Conservation (phyloP, 1,284 basidiomycete genomes). For the Sutorius eximius region DNA sequence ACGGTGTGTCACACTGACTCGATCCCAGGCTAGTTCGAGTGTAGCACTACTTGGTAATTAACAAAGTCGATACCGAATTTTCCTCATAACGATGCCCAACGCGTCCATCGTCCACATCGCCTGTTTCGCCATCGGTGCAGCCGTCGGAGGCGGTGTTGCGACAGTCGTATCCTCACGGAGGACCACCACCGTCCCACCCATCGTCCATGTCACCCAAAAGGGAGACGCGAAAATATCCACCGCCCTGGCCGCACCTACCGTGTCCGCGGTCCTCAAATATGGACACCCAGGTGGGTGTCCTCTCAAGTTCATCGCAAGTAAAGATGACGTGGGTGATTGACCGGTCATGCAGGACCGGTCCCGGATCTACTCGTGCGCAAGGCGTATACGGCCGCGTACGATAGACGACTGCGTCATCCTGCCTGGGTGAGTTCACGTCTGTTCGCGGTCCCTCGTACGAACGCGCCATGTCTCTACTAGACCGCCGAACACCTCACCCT, state of each 20-base stretch:
- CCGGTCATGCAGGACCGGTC: constrained; percentile 66
- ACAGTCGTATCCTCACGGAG: constrained; percentile 43
- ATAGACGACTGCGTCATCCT: constrained; percentile 87
- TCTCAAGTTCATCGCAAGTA: background rate
- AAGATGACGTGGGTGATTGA: background rate
- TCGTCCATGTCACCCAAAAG: constrained; percentile 40
- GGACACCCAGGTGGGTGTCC: constrained; percentile 62
- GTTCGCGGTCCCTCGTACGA: background rate
- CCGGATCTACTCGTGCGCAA: constrained; percentile 77
- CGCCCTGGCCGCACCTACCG: constrained; percentile 19
- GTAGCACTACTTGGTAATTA: too few species aligned
- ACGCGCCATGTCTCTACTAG: constrained; percentile 39
- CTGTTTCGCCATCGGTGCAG: constrained; percentile 70
- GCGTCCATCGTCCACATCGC: constrained; percentile 57
- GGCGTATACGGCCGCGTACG: constrained; percentile 89
- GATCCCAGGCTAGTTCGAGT: too few species aligned
- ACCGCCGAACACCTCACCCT: constrained; percentile 91
- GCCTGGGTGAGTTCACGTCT: constrained; percentile 69
- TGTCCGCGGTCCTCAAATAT: constrained; percentile 57
- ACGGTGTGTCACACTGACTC: background rate
- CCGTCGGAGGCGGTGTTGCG: constrained; percentile 67
- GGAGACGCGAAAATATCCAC: constrained; percentile 36
- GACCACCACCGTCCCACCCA: constrained; percentile 19
- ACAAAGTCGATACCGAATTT: background rate
- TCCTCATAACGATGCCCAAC: constrained; percentile 38